A percentile compares a stretch with the other conserved stretches of the same genome.
phyloP scores from a whole-genome alignment of 2,329 filamentous ascomycete species.

The Nannizziopsis barbatae region DNA sequence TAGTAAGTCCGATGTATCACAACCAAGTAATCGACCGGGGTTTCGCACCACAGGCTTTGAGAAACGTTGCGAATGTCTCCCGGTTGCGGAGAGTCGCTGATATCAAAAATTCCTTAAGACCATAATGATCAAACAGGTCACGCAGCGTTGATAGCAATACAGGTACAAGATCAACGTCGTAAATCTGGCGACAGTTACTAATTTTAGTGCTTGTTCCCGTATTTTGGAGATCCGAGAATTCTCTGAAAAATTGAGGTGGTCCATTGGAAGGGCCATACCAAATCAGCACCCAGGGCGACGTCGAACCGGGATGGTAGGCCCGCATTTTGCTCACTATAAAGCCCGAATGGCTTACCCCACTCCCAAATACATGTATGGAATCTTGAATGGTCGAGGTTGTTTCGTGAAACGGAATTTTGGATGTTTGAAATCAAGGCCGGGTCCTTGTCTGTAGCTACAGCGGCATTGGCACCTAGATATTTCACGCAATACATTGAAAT shows the following conservation, averaged over 20 bases:
- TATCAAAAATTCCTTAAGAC: slow-evolving; percentile 45
- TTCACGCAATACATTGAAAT: slow-evolving; percentile 53
- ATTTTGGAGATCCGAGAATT: not conserved
- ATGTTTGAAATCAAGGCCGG: slow-evolving; percentile 32
- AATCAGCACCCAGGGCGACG: slow-evolving; percentile 33
- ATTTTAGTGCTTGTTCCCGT: slow-evolving; percentile 3
- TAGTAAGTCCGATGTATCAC: slow-evolving; percentile 8
- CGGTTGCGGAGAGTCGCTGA: slow-evolving; percentile 52
- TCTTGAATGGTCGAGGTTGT: slow-evolving; percentile 20
- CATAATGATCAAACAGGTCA: slow-evolving; percentile 45
- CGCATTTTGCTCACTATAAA: not conserved
- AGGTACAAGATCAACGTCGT: slow-evolving; percentile 49
- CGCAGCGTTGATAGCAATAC: slow-evolving; percentile 46
- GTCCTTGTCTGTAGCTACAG: slow-evolving; percentile 54
- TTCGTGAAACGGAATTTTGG: slow-evolving; percentile 27
- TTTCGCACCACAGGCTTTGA: slow-evolving; percentile 46
- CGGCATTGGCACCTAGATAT: slow-evolving; percentile 42
- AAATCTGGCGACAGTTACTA: slow-evolving; percentile 39
- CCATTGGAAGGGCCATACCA: slow-evolving; percentile 23
- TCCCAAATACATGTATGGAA: slow-evolving; percentile 33
- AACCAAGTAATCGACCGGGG: not conserved
- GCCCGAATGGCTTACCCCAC: slow-evolving; percentile 28
- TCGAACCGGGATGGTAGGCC: slow-evolving; percentile 18
- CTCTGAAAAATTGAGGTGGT: not conserved
- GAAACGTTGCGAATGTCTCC: slow-evolving; percentile 50